These are phyloP conservation scores for Macrolepiota albuminosa DNA, from an alignment of 768 basidiomycete species.

Conservation along the genomic window DNA sequence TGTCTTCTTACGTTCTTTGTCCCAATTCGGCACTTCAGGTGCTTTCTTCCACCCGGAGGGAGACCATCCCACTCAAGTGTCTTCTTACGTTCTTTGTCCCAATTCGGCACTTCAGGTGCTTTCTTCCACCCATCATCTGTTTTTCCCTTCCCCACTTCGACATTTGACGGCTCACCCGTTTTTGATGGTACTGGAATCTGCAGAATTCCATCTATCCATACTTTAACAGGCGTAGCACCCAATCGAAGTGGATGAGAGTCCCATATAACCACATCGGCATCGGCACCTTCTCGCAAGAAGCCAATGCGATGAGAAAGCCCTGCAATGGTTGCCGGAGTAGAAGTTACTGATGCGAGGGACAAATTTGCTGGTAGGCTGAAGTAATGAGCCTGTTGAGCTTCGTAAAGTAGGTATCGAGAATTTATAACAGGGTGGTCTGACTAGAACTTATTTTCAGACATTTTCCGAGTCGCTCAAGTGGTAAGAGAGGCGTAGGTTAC, in stretches of 20 bases:
- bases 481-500: conserved; percentile 25
- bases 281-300: conserved; percentile 49
- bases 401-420: conserved; percentile 63
- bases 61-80: too few species aligned
- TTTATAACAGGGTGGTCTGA: conserved; percentile 57
- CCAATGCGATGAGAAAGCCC: conserved; percentile 80
- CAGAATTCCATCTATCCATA: conserved; percentile 83
- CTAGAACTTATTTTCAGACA: conserved; percentile 23
- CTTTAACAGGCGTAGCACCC: conserved; percentile 68
- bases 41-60: conserved; percentile 38
- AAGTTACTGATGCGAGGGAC: conserved; percentile 63
- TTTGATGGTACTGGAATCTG: conserved; percentile 53
- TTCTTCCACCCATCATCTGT: conserved; percentile 39
- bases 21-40: conserved; percentile 59
- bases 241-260: conserved; percentile 70
- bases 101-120: conserved; percentile 53
- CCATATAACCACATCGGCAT: conserved; percentile 72
- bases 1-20: conserved; percentile 55
- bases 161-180: conserved; percentile 30
- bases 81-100: conserved; percentile 59
- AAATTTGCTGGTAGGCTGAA: conserved; percentile 55
- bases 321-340: conserved; percentile 56
- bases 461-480: neutral
- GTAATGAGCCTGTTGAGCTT: conserved; percentile 69
- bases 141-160: conserved; percentile 40